A percentile compares a stretch with the other conserved stretches of the same genome.
Conservation (phyloP, 768 basidiomycete species). For the Lactarius tabidus region DNA sequence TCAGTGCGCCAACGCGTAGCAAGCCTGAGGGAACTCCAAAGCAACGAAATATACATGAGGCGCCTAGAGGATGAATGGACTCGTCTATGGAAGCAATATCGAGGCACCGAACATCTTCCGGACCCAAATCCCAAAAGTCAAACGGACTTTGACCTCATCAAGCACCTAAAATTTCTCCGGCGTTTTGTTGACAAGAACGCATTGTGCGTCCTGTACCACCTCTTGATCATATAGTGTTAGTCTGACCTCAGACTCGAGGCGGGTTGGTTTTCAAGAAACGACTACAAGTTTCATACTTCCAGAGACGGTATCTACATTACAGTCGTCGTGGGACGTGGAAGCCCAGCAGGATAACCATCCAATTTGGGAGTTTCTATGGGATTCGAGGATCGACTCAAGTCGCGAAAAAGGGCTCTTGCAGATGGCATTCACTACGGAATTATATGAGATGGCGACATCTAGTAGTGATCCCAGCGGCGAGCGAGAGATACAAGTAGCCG, state of each 20-base stretch:
- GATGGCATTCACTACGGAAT: conserved; percentile 48
- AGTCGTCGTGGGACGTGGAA: conserved; percentile 46
- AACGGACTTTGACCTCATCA: conserved; percentile 72
- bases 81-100: conserved; percentile 67
- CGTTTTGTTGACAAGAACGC: conserved; percentile 81
- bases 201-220: conserved; percentile 52
- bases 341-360: conserved; percentile 43
- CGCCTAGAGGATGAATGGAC: conserved; percentile 82
- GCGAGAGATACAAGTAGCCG: conserved; percentile 52
- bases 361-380: conserved; percentile 75
- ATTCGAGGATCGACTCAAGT: conserved; percentile 62
- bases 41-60: conserved; percentile 69
- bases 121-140: conserved; percentile 67
- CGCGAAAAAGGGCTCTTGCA: conserved; percentile 65
- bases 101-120: conserved; percentile 61
- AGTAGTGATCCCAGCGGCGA: conserved; percentile 26
- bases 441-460: conserved; percentile 37
- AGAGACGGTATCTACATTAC: conserved; percentile 41
- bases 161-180: conserved; percentile 79
- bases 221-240: neutral
- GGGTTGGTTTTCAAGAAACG: conserved; percentile 57
- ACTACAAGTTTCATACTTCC: conserved; percentile 38
- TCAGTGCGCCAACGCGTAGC: conserved; percentile 66
- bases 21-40: conserved; percentile 55
- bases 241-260: conserved; percentile 38